These are phyloP conservation scores for Diospyros lotus DNA, from an alignment of 148 eudicot genomes.

Conservation along the genomic window DNA sequence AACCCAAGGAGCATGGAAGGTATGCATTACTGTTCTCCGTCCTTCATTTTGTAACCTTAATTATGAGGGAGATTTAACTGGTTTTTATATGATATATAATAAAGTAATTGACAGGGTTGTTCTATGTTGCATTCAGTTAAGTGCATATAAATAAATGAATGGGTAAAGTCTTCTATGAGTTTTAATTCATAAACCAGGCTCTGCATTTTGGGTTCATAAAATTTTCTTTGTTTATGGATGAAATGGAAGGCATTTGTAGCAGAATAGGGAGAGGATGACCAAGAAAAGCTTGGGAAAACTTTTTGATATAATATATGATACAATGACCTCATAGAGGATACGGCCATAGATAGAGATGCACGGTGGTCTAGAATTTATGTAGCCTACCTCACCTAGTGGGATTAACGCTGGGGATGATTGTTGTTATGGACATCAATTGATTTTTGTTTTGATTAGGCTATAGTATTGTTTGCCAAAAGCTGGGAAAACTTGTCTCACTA, in stretches of 20 bases:
- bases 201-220: not conserved
- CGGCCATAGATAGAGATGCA: no score
- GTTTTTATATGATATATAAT: not conserved
- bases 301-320: no score
- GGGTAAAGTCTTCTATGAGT: not conserved
- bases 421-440: not conserved
- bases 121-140: not conserved
- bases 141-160: not conserved
- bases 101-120: not conserved
- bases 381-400: no score
- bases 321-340: no score
- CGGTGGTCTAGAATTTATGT: no score
- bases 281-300: no score
- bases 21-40: constrained; percentile 23
- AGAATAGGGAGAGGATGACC: no score
- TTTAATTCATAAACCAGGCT: not conserved
- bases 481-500: not conserved
- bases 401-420: not conserved
- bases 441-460: no score
- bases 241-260: no score
- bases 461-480: not conserved
- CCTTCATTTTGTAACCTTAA: not conserved
- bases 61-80: not conserved
- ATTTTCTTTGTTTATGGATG: not conserved
- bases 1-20: constrained; percentile 51